Percentiles rank a stretch among this genome's conserved stretches.
phyloP scores from a whole-genome alignment of 352 stramenopile species.

The Pythium periplocum region DNA sequence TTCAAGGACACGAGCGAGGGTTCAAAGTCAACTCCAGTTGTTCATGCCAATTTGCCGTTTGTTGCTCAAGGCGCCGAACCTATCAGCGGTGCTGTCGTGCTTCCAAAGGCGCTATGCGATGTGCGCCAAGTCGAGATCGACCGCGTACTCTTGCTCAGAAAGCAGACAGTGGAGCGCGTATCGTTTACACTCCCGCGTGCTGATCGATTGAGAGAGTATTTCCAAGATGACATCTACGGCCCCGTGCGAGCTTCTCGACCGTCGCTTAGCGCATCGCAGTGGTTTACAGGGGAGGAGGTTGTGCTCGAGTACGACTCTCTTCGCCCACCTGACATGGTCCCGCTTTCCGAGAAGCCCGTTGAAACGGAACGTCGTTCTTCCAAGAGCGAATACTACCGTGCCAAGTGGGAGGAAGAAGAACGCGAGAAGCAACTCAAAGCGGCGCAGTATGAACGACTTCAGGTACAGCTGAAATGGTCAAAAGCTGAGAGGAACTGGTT shows the following conservation, averaged over 20 bases:
- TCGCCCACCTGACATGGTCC: conserved; percentile 49
- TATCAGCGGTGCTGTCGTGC: conserved; percentile 51
- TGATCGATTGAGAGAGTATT: conserved; percentile 63
- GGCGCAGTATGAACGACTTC: conserved; percentile 65
- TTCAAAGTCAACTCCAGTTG: conserved; percentile 11
- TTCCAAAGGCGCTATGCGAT: conserved; percentile 62
- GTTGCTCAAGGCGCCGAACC: conserved; percentile 36
- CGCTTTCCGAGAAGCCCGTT: conserved; percentile 51
- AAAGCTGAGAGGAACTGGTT: no score
- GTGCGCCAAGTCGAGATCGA: conserved; percentile 65
- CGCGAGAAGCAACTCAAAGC: conserved; percentile 54
- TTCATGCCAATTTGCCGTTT: conserved; percentile 64
- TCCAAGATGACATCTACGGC: conserved; percentile 77
- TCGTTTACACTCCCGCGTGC: conserved; percentile 66
- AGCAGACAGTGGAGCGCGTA: conserved; percentile 40
- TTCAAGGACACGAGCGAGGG: background rate
- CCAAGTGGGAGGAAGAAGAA: conserved; percentile 47
- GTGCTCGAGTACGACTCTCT: conserved; percentile 49
- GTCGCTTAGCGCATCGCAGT: conserved; percentile 30
- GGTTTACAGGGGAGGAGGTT: conserved; percentile 44
- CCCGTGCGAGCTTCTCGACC: conserved; percentile 26
- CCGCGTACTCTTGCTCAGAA: conserved; percentile 54
- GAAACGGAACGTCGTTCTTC: conserved; percentile 21
- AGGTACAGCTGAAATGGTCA: conserved; percentile 25
- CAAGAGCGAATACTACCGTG: conserved; percentile 75